Conservation (phyloP, 164 flowering plant species). For the Liquidambar formosana region DNA sequence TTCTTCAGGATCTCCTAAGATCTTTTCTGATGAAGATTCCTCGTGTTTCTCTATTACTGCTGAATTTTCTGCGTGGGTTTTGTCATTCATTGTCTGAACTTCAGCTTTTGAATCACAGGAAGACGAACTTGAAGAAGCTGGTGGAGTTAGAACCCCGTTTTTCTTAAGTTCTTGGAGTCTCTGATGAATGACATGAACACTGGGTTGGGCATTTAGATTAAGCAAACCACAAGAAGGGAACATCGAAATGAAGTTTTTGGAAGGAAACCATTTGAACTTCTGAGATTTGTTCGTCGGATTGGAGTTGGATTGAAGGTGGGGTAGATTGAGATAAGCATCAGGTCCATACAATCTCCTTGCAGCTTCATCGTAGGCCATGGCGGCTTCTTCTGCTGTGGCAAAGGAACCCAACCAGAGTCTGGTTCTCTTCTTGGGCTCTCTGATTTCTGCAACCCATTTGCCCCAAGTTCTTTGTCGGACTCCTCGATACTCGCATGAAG, state of each 20-base stretch:
- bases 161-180: constrained; percentile 81
- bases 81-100: constrained; percentile 1
- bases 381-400: constrained; percentile 97
- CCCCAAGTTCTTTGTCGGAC: constrained; percentile 99
- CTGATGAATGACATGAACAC: constrained; percentile 91
- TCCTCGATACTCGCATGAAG: constrained; percentile 85
- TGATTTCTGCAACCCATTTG: constrained; percentile 98
- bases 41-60: constrained; percentile 16
- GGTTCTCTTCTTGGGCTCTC: constrained; percentile 96
- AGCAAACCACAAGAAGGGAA: constrained; percentile 75
- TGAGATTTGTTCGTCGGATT: constrained; percentile 41
- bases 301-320: constrained; percentile 64
- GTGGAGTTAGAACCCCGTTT: constrained; percentile 24
- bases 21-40: constrained; percentile 25
- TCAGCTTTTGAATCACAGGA: constrained; percentile 27
- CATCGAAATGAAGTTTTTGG: constrained; percentile 71
- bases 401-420: constrained; percentile 96
- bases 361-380: constrained; percentile 98
- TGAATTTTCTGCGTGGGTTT: constrained; percentile 10
- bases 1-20: constrained; percentile 27
- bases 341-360: constrained; percentile 86
- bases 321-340: constrained; percentile 89
- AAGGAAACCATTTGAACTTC: constrained; percentile 79
- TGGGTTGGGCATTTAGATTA: constrained; percentile 85
- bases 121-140: constrained; percentile 36